Conservation (phyloP, 176 grass and related monocot species). For the Ampelocalamus luodianensis region DNA sequence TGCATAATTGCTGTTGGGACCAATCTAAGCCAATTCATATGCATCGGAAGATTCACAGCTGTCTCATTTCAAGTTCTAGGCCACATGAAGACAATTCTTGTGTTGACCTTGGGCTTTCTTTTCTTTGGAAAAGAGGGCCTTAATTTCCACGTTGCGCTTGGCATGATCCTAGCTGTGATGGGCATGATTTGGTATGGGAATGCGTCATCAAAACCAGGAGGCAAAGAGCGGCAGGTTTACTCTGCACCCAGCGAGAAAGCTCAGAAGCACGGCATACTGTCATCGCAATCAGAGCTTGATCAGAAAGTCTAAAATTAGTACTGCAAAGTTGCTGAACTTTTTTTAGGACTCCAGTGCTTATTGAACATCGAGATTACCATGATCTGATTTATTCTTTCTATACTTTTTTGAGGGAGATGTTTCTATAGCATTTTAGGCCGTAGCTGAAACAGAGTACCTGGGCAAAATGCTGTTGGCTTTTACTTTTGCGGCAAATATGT, state of each 20-base stretch:
- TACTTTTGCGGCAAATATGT: neutral
- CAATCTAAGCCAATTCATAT: constrained; percentile 59
- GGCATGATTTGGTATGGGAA: constrained; percentile 59
- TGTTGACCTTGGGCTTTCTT: constrained; percentile 49
- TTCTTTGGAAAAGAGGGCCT: constrained; percentile 43
- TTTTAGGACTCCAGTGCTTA: neutral
- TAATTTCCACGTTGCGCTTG: constrained; percentile 45
- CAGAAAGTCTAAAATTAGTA: constrained; percentile 26
- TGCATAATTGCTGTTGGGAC: constrained; percentile 52
- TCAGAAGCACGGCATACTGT: constrained; percentile 23
- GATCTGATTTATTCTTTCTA: constrained; percentile 9
- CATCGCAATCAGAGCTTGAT: constrained; percentile 29
- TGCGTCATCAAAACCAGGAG: constrained; percentile 51
- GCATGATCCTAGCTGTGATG: constrained; percentile 48
- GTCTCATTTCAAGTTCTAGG: constrained; percentile 46
- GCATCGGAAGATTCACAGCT: constrained; percentile 52
- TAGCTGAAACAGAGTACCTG: neutral
- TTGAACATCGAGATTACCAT: neutral
- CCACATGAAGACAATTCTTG: constrained; percentile 60
- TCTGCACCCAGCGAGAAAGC: constrained; percentile 18
- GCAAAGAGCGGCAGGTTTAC: constrained; percentile 45
- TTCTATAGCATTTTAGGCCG: neutral
- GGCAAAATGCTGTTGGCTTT: constrained; percentile 11
- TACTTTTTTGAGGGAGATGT: constrained; percentile 5
- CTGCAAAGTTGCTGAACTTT: neutral